Percentiles rank a stretch among this genome's conserved stretches.
phyloP scores from a whole-genome alignment of 2,329 filamentous ascomycete genomes.

The Pestalotiopsis sp. region DNA sequence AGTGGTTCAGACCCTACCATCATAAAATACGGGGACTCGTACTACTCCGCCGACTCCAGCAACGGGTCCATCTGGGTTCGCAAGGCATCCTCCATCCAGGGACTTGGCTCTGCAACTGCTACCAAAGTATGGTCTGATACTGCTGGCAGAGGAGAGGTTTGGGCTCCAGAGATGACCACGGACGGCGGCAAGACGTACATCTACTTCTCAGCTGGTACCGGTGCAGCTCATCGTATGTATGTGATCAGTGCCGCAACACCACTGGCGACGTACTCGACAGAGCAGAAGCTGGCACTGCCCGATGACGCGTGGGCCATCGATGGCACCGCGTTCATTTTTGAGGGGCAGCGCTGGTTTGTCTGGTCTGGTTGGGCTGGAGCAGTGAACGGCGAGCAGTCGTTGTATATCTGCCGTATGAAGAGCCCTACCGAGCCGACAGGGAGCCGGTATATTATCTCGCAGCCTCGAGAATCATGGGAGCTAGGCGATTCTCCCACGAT shows the following conservation, averaged over 20 bases:
- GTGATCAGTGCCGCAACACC: slow-evolving; percentile 25
- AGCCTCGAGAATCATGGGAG: slow-evolving; percentile 28
- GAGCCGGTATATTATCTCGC: slow-evolving; percentile 26
- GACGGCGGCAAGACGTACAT: slow-evolving; percentile 23
- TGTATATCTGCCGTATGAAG: slow-evolving; percentile 28
- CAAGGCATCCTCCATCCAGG: slow-evolving; percentile 19
- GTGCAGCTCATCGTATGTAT: slow-evolving; percentile 26
- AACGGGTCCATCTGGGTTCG: slow-evolving; percentile 24
- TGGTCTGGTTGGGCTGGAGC: slow-evolving; percentile 27
- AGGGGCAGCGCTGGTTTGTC: slow-evolving; percentile 26
- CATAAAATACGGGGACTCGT: slow-evolving; percentile 21
- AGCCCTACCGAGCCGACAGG: slow-evolving; percentile 22
- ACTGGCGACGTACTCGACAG: slow-evolving; percentile 18
- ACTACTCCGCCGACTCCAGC: slow-evolving; percentile 26
- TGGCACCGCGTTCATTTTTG: slow-evolving; percentile 23
- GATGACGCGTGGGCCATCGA: slow-evolving; percentile 28
- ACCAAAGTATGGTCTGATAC: slow-evolving; percentile 23
- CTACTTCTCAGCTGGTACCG: slow-evolving; percentile 23
- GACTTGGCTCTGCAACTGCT: slow-evolving; percentile 15
- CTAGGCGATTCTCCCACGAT: slow-evolving; percentile 21
- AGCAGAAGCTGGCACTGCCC: slow-evolving; percentile 22
- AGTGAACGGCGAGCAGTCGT: slow-evolving; percentile 22
- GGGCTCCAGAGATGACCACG: slow-evolving; percentile 25
- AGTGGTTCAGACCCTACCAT: slow-evolving; percentile 24
- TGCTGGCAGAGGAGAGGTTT: slow-evolving; percentile 17